Base-by-base conservation (phyloP, 257 asterid genomes). In the Nicotiana knightiana region DNA sequence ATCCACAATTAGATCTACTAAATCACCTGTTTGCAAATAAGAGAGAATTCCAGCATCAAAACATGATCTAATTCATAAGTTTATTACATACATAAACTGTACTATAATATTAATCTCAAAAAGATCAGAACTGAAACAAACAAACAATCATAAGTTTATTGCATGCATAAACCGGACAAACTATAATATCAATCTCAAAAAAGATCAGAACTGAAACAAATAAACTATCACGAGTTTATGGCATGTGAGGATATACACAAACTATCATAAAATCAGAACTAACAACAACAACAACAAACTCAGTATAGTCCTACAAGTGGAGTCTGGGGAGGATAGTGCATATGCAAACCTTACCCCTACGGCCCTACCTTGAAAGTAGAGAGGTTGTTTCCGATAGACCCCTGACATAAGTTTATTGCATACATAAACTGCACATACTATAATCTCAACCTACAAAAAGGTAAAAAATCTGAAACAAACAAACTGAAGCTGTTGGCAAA, bases 1-100 rank as follows among this genome's bases (percentile, higher is more conserved):
- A 53, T 76, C 68, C 85, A 80, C 73, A 59, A 9, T 15, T 21
- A 57, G 33, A 39, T 77, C 39, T 77, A 28, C 57, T 73, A 78
- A 65, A 8, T n/a, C 2, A 39, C 87, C 90, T 86, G 81, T 43
- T 66, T 0, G 16, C 58, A 10, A 80, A 75, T 10, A 55, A 39
- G 30, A 63, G 61, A 65, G 8, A 48, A 46, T 61, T 55, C 77
- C 26, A 28, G 51, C 37, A 73, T 3, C 79, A 71, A 71, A 48
- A 24, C 79, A 48, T 11, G 17, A 67, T 37, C 55, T 37, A 37
- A 10, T 17, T 37, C 77, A n/a, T 64, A 12, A 5, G 39, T 28
- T 64, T 64, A 1, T 21, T 26, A 13, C 51, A 46, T 26, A 17
- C 24, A 17, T 24, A 21, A 71, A 46, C 24, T 46, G 37, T 37